Base-by-base conservation (phyloP, 2,329 filamentous ascomycete genomes). In the Cucurbitaria berberidis region DNA sequence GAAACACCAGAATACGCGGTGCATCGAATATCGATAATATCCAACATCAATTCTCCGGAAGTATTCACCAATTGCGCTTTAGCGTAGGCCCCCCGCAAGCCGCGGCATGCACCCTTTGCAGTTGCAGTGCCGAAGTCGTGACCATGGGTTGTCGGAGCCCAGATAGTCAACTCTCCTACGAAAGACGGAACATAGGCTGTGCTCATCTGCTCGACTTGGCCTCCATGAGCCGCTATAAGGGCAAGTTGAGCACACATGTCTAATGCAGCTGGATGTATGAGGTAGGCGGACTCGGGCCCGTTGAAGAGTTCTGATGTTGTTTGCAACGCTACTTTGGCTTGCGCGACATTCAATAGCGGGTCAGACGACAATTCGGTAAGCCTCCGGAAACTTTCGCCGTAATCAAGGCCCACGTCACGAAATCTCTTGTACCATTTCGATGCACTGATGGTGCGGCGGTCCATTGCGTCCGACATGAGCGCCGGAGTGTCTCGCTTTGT, bases 191-290 rank as follows among this genome's bases (percentile, higher is more conserved):
- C 26, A 51, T 49, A 38, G 53, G 58, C 47, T 22, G 49, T 18
- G 40, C 53, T 41, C 34, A 39, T 38, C 22, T 16, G 15, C 26
- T 50, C 49, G n/a, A 45, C 27, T 13, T 41, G 39, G 7, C 63
- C 63, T n/a, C 54, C 45, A 24, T 59, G 15, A 13, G n/a, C 24
- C 1, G 64, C 61, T 49, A 64, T 48, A 47, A 53, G 11, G 18
- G 40, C 57, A 5, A 72, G 62, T 16, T 72, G 73, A 9, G 69
- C 48, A 30, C 55, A 65, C n/a, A 41, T 53, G 48, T 75, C 73
- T 5, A 76, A 56, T 9, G 51, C 53, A 11, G 67, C 61, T 4
- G 73, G 73, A 51, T 76, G 73, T 22, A 76, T 48, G 5, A 54
- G 24, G 46, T 75, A 74, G 1, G 15, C n/a, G 7, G 70, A 73